Evolutionary conservation across 441 rosid species (phyloP).

Genomic region (Jatropha podagrica): DNA sequence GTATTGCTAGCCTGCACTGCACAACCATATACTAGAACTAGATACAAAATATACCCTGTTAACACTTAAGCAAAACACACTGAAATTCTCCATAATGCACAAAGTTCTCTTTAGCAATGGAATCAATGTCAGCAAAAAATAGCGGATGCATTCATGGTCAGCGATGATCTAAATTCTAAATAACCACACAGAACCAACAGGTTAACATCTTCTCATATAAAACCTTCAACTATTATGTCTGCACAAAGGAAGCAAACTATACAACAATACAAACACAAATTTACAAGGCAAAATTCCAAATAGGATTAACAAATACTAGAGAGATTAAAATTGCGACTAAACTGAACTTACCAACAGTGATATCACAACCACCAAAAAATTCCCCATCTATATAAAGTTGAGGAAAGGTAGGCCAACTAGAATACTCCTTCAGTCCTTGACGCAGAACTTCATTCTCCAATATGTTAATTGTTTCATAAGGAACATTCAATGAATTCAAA

Average conservation of each 20-base stretch:
- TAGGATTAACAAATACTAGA: not conserved
- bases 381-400: constrained; percentile 92
- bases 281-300: not conserved
- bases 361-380: constrained; percentile 93
- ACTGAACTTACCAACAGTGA: constrained; percentile 62
- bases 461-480: constrained; percentile 74
- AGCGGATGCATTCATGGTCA: not conserved
- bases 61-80: not conserved
- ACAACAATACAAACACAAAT: not conserved
- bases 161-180: not conserved
- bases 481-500: constrained; percentile 61
- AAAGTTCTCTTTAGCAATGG: not conserved
- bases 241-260: not conserved
- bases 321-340: not conserved
- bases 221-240: not conserved
- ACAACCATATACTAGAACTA: not conserved
- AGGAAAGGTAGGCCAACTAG: constrained; percentile 95
- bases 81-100: not conserved
- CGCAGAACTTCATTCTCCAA: constrained; percentile 81
- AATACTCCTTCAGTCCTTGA: constrained; percentile 85
- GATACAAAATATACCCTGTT: not conserved
- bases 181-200: not conserved
- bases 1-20: not conserved
- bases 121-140: not conserved
- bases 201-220: not conserved